Evolutionary conservation across 371 early-diverging fungal species (phyloP), one percentile per base, ranked within the genome.

Genomic region (Batrachochytrium dendrobatidis): DNA sequence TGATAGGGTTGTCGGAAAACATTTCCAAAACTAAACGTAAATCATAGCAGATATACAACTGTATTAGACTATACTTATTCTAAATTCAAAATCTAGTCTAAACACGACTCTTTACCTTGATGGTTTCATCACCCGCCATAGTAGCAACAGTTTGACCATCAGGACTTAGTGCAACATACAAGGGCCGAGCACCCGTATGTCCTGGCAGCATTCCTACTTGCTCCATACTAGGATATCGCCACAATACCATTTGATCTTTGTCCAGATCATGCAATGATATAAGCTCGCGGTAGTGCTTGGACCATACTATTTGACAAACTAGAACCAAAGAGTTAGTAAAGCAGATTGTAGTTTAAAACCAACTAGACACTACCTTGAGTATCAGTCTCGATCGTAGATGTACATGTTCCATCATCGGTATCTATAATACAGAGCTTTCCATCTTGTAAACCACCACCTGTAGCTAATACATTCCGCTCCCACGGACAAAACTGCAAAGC

Each of bases 51-150:
- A n/a, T n/a, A n/a, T n/a, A n/a, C n/a, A n/a, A n/a, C 15, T 39
- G 39, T 39, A 39, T 39, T 17, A 39, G 20, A 20, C 15, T 15
- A 39, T 39, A 20, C 17, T n/a, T n/a, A n/a, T n/a, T n/a, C n/a
- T n/a, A n/a, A n/a, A n/a, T n/a, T n/a, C n/a, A n/a, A n/a, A n/a
- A n/a, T 12, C 12, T 25, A 48, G 24, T 22, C 8, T 25, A 7
- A 6, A 7, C 49, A 48, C 6, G 49, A 22, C 29, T 48, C 25
- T 29, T 8, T 8, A 48, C 49, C 49, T 48, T 48, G 49, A 48
- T 48, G 12, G 49, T 48, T 48, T 48, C 49, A 48, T 48, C 49
- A 6, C 49, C 49, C 12, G 49, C 49, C 49, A 48, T 48, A 29
- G 49, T 48, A 12, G 49, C 49, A 18, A 48, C 24, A 48, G 49